Evolutionary conservation across 208 protist genomes (phyloP), one percentile per base, ranked within the genome.

Genomic region (Acanthamoeba castellanii): DNA sequence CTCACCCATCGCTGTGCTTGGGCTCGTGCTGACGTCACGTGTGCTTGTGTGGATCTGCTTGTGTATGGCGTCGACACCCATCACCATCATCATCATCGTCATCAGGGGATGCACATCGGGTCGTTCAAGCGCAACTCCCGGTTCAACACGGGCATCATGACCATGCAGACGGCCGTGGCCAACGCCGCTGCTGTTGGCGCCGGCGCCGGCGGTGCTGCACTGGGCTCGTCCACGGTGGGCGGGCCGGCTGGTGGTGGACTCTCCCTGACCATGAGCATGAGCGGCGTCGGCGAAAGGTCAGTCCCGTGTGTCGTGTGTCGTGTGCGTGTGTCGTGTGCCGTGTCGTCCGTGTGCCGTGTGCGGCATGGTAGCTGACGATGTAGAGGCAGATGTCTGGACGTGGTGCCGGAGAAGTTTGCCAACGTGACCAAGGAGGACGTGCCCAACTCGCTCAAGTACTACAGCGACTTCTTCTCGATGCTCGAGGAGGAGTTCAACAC

Each of bases 381-480:
- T 42, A 42, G 37, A 42, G 37, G 37, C 37, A 42, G 37, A 3
- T 42, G 34, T 50, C 85, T 92, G 7, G 85, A 61, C 0, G n/a
- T 92, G 14, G 85, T 92, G 64, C 85, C 85, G 16, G 85, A 92
- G 52, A 42, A 52, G n/a, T 92, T 92, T 37, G 85, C 85, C 27
- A 66, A 92, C 57, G 18, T 92, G 55, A 92, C 85, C 16, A 92
- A 92, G 34, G 85, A 92, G 16, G 85, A 92, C 45, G 85, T 92
- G 16, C 85, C 85, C 55, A 92, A 92, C 64, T 92, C 85, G 64
- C 45, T 92, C 64, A 74, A 64, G 32, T 42, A 42, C 45, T 92
- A 92, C 85, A 74, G 59, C 64, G 85, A 64, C 55, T 92, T 74
- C 55, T 92, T 74, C 64, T 92, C 85, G 3, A 92, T 92, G 85